Conservation (phyloP, 1,284 basidiomycete genomes). For the Coniferiporia sulphurascens region DNA sequence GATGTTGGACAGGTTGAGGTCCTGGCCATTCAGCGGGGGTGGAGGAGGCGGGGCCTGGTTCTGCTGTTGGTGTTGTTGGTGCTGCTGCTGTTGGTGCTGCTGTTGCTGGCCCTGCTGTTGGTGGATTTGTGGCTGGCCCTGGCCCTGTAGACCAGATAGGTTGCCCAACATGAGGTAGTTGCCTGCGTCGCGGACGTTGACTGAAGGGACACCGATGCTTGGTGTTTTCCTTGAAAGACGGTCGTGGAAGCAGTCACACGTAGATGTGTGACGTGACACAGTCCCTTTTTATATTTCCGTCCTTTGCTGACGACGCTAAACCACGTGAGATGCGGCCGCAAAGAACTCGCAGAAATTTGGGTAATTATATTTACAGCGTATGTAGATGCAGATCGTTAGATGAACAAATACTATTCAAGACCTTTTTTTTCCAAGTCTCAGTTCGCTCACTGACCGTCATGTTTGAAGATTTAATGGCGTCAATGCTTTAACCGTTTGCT, state of each 20-base stretch:
- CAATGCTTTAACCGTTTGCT: too few relatives aligned
- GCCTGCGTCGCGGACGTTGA: slow-evolving; percentile 2
- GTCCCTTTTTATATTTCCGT: too few relatives aligned
- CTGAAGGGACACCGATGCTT: not conserved
- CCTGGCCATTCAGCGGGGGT: slow-evolving; percentile 75
- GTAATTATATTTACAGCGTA: too few relatives aligned
- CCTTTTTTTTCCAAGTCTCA: too few relatives aligned
- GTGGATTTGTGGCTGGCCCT: slow-evolving; percentile 37
- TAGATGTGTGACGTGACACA: not conserved
- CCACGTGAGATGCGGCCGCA: too few relatives aligned
- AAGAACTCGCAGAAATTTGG: too few relatives aligned
- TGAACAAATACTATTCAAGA: too few relatives aligned
- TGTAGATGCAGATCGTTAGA: too few relatives aligned
- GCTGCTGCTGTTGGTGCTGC: slow-evolving; percentile 41
- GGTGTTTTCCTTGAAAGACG: slow-evolving; percentile 4
- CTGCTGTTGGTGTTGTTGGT: slow-evolving; percentile 49
- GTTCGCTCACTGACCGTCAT: too few relatives aligned
- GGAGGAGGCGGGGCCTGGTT: slow-evolving; percentile 59
- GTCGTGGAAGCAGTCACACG: not conserved
- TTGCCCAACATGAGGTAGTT: slow-evolving; percentile 43
- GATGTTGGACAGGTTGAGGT: slow-evolving; percentile 91
- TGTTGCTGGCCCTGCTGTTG: slow-evolving; percentile 42
- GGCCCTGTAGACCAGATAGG: slow-evolving; percentile 35
- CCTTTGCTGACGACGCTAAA: too few relatives aligned
- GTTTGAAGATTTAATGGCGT: too few relatives aligned